Conservation (phyloP, 139 green algal species). For the Nannochloris sp. region DNA sequence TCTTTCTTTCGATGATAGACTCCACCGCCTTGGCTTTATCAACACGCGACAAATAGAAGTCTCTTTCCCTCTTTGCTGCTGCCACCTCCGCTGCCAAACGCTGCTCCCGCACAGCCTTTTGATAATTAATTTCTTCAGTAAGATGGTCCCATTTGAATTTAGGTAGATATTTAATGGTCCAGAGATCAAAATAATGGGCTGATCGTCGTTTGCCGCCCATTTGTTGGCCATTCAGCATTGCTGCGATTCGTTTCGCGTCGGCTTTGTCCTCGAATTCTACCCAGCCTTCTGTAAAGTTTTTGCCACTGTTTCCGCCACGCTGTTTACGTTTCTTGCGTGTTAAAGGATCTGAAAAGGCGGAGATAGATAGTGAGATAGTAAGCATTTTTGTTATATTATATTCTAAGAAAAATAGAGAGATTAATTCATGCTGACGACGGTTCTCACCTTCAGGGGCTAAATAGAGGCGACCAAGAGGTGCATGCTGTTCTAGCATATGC, state of each 20-base stretch:
- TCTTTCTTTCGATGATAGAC: conserved; percentile 48
- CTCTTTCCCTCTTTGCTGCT: conserved; percentile 81
- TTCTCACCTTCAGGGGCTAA: conserved; percentile 67
- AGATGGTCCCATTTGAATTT: conserved; percentile 96
- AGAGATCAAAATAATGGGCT: conserved; percentile 88
- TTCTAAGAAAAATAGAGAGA: background rate
- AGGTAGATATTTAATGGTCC: conserved; percentile 88
- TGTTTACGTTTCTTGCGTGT: conserved; percentile 41
- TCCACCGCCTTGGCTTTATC: conserved; percentile 52
- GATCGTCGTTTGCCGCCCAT: conserved; percentile 78
- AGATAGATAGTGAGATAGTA: too few species aligned
- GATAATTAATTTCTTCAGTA: conserved; percentile 86
- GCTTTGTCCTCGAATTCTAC: conserved; percentile 93
- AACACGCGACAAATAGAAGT: conserved; percentile 81
- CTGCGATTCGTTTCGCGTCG: conserved; percentile 68
- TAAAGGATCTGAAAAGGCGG: conserved; percentile 23
- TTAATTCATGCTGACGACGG: background rate
- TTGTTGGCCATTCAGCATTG: conserved; percentile 45
- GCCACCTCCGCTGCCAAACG: conserved; percentile 75
- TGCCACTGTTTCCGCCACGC: conserved; percentile 67
- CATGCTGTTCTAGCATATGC: conserved; percentile 75
- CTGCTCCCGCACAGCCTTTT: conserved; percentile 78
- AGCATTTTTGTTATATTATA: background rate
- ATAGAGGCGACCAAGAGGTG: conserved; percentile 75
- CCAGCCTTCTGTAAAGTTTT: conserved; percentile 95